Base-by-base conservation (phyloP, 768 basidiomycete genomes). In the Leccinum truebloodii region DNA sequence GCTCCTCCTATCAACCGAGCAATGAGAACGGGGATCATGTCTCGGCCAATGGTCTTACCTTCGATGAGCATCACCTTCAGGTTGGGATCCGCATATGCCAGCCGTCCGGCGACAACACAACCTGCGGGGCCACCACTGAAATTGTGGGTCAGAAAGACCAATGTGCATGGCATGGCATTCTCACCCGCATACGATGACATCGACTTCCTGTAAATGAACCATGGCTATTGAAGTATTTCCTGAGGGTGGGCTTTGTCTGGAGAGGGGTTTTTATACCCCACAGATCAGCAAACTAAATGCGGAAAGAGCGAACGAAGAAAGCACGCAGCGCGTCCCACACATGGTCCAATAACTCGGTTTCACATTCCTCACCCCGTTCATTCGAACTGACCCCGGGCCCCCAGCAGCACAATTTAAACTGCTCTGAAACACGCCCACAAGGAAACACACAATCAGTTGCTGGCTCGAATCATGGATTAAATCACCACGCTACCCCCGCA, bases 21-120 rank as follows among this genome's bases (percentile, higher is more conserved):
- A 1, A 22, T 39, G 28, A 37, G 52, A 55, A 14, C 22, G 28
- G 34, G 20, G 46, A 18, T 44, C 34, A 30, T n/a, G 14, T 20
- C 13, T 51, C 6, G 62, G 34, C 49, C 22, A 44, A 9, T 10
- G 18, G 24, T 32, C 71, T 22, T 57, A 83, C 86, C 88, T 78
- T 89, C 88, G 60, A 89, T 85, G 65, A 90, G 81, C 85, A 89
- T 86, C 59, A 90, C 87, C 70, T 89, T 87, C 58, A 90, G 72
- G 67, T 76, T 88, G 26, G 87, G 86, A 73, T 89, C 88, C 41
- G 87, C 86, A 65, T 84, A 86, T 0, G 88, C 88, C 55, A 90
- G 74, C 58, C 88, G 79, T 57, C 88, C 88, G 13, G 88, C 88
- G 30, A 85, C 82, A 54, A 87, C 87, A 67, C 86, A 65, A 81